Evolutionary conservation across 1,284 basidiomycete species (phyloP).

Genomic region (Sutorius eximius): DNA sequence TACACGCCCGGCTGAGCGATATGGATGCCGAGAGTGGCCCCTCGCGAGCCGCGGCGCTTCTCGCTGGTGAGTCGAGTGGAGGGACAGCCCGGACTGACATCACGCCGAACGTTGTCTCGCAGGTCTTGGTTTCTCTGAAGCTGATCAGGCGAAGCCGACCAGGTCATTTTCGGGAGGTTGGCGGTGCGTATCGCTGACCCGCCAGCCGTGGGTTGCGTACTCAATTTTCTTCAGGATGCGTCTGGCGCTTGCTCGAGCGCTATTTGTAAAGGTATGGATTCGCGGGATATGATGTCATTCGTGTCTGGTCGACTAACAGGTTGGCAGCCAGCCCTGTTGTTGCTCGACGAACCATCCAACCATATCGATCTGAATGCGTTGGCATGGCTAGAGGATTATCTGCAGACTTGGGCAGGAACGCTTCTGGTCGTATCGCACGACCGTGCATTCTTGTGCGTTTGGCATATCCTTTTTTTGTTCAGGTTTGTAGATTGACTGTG

Average conservation of each 20-base stretch:
- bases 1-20: slow-evolving; percentile 88
- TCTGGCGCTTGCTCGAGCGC: slow-evolving; percentile 78
- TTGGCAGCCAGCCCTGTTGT: slow-evolving; percentile 67
- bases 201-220: neutral
- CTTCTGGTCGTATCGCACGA: slow-evolving; percentile 98
- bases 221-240: slow-evolving; percentile 60
- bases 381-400: slow-evolving; percentile 92
- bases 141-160: slow-evolving; percentile 82
- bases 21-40: slow-evolving; percentile 99
- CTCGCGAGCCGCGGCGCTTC: slow-evolving; percentile 84
- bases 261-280: slow-evolving; percentile 85
- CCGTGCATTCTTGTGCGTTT: slow-evolving; percentile 85
- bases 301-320: slow-evolving; percentile 7
- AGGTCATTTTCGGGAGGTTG: slow-evolving; percentile 97
- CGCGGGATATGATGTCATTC: neutral
- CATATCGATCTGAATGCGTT: slow-evolving; percentile 87
- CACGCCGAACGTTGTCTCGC: neutral
- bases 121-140: slow-evolving; percentile 89
- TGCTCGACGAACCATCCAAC: slow-evolving; percentile 98
- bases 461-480: neutral
- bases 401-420: slow-evolving; percentile 95
- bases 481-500: neutral
- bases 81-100: neutral
- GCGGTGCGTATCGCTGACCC: slow-evolving; percentile 51
- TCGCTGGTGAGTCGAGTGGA: slow-evolving; percentile 63